Percentiles rank a stretch among this genome's conserved stretches.
Evolutionary conservation across 306 rosid genomes (phyloP).

Genomic region (Rosa multiflora): DNA sequence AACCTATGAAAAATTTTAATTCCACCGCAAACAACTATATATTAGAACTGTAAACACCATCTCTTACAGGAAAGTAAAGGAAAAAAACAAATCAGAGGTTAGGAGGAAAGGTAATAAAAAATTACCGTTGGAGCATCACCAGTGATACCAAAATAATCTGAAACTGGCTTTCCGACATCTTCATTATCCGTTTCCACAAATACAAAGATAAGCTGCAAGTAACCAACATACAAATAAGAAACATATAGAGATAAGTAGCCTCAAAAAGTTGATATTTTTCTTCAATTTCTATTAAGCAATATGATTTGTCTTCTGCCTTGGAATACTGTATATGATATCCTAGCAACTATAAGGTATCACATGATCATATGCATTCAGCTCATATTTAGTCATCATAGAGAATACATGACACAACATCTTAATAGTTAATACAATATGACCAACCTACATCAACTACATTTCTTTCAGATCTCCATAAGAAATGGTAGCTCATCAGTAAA

Average conservation of each 20-base stretch:
- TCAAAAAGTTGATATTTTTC: background rate
- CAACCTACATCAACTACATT: background rate
- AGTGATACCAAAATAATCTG: slow-evolving; percentile 86
- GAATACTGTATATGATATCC: background rate
- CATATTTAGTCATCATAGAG: background rate
- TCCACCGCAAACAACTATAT: slow-evolving; percentile 5
- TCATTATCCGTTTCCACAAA: slow-evolving; percentile 79
- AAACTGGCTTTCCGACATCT: slow-evolving; percentile 87
- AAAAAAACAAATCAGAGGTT: background rate
- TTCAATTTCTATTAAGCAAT: background rate
- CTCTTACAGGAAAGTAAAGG: background rate
- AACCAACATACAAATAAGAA: background rate
- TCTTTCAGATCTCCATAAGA: background rate
- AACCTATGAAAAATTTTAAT: slow-evolving; percentile 44
- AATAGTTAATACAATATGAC: background rate
- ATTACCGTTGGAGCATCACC: slow-evolving; percentile 73
- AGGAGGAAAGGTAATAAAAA: slow-evolving; percentile 10
- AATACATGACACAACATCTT: background rate
- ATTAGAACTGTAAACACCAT: slow-evolving; percentile 7
- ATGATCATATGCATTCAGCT: background rate
- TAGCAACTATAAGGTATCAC: background rate
- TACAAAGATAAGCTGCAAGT: slow-evolving; percentile 82
- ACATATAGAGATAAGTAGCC: background rate
- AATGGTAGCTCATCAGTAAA: background rate
- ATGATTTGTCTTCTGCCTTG: background rate